Evolutionary conservation across 2,329 filamentous ascomycete genomes (phyloP).

Genomic region (Teratosphaeria destructans): DNA sequence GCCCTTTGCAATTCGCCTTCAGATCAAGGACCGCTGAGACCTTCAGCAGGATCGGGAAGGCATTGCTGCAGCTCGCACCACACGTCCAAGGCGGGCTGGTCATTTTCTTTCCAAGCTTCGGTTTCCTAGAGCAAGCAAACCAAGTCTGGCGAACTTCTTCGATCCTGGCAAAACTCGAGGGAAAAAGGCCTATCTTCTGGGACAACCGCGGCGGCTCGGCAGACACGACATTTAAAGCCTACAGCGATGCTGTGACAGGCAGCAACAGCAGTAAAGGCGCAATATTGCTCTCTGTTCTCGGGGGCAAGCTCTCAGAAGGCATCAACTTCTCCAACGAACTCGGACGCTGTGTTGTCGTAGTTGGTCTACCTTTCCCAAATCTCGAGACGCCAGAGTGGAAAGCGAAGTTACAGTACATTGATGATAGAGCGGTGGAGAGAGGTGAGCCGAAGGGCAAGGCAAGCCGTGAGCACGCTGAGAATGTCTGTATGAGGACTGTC

Average conservation of each 20-base stretch:
- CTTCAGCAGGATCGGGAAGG: conserved; percentile 59
- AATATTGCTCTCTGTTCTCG: conserved; percentile 79
- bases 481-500: conserved; percentile 90
- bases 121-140: conserved; percentile 67
- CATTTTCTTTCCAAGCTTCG: conserved; percentile 91
- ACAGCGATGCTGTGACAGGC: conserved; percentile 52
- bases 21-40: conserved; percentile 60
- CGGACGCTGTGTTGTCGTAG: conserved; percentile 80
- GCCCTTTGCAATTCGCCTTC: conserved; percentile 76
- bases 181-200: conserved; percentile 40
- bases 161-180: conserved; percentile 18
- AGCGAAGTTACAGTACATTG: conserved; percentile 79
- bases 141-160: conserved; percentile 29
- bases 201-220: conserved; percentile 44
- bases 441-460: conserved; percentile 34
- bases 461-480: conserved; percentile 78
- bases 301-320: conserved; percentile 89
- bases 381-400: conserved; percentile 84
- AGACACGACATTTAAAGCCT: conserved; percentile 64
- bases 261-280: conserved; percentile 46
- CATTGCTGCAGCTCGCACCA: conserved; percentile 60
- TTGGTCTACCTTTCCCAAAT: conserved; percentile 89
- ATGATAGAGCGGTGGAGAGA: conserved; percentile 42
- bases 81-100: conserved; percentile 81
- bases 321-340: conserved; percentile 95